These are phyloP conservation scores for Wickerhamomyces canadensis DNA, from an alignment of 805 yeast species.

Conservation along the genomic window DNA sequence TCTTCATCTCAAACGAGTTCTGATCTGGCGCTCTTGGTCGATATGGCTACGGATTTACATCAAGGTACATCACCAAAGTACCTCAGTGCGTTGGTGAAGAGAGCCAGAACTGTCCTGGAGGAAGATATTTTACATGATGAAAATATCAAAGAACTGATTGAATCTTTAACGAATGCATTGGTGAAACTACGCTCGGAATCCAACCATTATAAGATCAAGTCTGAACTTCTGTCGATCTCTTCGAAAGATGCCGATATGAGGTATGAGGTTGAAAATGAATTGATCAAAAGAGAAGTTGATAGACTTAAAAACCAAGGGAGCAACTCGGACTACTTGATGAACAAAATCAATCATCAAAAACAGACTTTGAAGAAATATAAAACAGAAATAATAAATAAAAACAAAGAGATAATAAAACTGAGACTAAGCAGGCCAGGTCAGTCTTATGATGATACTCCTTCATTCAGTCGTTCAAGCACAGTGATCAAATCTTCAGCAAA, in stretches of 20 bases:
- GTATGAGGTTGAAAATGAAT: constrained; percentile 39
- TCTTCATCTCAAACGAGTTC: background rate
- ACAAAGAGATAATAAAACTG: constrained; percentile 38
- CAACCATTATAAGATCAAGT: constrained; percentile 30
- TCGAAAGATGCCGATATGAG: constrained; percentile 39
- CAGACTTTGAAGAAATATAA: constrained; percentile 40
- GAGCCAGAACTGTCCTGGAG: constrained; percentile 1
- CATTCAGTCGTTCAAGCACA: background rate
- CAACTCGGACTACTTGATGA: constrained; percentile 30
- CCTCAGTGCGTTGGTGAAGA: constrained; percentile 1
- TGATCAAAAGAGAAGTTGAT: constrained; percentile 43
- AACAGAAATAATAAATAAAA: constrained; percentile 36
- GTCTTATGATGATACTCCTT: too few species aligned
- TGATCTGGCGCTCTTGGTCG: background rate
- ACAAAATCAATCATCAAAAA: constrained; percentile 35
- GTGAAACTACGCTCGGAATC: constrained; percentile 24
- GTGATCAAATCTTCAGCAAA: constrained; percentile 8
- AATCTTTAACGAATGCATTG: constrained; percentile 18
- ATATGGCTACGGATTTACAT: background rate
- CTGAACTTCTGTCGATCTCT: constrained; percentile 37
- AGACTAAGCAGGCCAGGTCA: constrained; percentile 9
- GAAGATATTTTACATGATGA: constrained; percentile 6
- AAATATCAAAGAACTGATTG: constrained; percentile 9
- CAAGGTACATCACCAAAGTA: background rate
- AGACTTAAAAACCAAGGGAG: constrained; percentile 28